Percentiles rank a stretch among this genome's conserved stretches.
phyloP scores from a whole-genome alignment of 306 rosid species.

The Acacia melanoxylon region DNA sequence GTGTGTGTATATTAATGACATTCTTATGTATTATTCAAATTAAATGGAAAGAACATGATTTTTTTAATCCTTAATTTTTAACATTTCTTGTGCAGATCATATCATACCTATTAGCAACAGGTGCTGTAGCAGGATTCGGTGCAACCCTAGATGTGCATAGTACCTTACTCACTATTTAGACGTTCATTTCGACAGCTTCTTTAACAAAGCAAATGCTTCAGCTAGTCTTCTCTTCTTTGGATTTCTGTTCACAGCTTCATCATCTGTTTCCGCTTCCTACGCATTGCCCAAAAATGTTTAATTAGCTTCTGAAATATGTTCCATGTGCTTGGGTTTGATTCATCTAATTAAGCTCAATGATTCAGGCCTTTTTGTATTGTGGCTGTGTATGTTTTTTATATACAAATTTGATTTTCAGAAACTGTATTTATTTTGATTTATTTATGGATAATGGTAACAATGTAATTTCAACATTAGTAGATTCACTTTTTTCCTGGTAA shows the following conservation, averaged over 20 bases:
- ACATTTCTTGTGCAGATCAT: slow-evolving; percentile 33
- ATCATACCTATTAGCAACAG: slow-evolving; percentile 54
- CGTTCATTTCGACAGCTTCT: slow-evolving; percentile 19
- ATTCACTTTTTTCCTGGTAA: not conserved
- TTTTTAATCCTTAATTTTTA: not conserved
- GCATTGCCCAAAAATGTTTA: slow-evolving; percentile 41
- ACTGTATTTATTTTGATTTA: not conserved
- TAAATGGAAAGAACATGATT: too few species aligned
- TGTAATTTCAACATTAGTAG: not conserved
- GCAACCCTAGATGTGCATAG: slow-evolving; percentile 36
- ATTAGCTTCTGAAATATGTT: not conserved
- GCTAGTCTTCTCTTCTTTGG: slow-evolving; percentile 51
- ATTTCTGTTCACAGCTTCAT: slow-evolving; percentile 45
- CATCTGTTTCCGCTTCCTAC: slow-evolving; percentile 51
- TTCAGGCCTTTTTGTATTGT: not conserved
- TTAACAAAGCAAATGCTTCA: slow-evolving; percentile 45
- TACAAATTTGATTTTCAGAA: not conserved
- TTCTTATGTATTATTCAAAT: not conserved
- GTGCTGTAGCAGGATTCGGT: slow-evolving; percentile 66
- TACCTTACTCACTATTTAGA: not conserved
- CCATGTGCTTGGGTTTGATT: too few species aligned
- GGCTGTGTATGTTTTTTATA: too few species aligned
- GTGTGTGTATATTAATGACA: not conserved
- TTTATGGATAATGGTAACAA: not conserved
- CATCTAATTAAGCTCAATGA: not conserved